phyloP scores from a whole-genome alignment of 148 eudicot species.

The Spergularia marina region DNA sequence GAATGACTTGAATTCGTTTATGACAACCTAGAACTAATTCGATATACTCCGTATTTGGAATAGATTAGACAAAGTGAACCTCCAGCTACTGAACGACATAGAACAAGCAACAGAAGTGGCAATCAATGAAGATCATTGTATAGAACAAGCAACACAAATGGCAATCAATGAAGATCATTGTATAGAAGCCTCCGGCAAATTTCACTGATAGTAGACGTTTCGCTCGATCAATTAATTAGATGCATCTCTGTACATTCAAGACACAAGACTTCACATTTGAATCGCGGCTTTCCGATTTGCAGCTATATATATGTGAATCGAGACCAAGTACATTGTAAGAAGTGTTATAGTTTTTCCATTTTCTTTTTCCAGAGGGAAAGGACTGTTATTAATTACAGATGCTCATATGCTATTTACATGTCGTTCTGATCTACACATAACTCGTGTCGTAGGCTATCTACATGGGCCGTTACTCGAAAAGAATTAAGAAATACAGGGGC shows the following conservation, averaged over 20 bases:
- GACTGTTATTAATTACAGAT: background rate
- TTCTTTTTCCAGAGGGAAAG: too few relatives aligned
- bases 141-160: background rate
- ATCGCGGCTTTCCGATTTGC: background rate
- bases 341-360: background rate
- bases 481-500: constrained; percentile 7
- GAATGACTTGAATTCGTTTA: too few relatives aligned
- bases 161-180: background rate
- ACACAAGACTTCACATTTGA: background rate
- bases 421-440: constrained; percentile 10
- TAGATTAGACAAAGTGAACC: too few relatives aligned
- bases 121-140: background rate
- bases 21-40: too few relatives aligned
- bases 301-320: background rate
- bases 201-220: background rate
- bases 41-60: too few relatives aligned
- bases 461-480: constrained; percentile 8
- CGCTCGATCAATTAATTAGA: background rate
- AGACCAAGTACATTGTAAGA: background rate
- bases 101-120: too few relatives aligned
- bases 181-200: background rate
- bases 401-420: constrained; percentile 9
- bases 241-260: background rate
- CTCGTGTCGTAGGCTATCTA: background rate
- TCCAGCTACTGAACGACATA: too few relatives aligned